Evolutionary conservation across 495 filamentous ascomycete species (phyloP).

Genomic region (Astrothelium macrocarpum): DNA sequence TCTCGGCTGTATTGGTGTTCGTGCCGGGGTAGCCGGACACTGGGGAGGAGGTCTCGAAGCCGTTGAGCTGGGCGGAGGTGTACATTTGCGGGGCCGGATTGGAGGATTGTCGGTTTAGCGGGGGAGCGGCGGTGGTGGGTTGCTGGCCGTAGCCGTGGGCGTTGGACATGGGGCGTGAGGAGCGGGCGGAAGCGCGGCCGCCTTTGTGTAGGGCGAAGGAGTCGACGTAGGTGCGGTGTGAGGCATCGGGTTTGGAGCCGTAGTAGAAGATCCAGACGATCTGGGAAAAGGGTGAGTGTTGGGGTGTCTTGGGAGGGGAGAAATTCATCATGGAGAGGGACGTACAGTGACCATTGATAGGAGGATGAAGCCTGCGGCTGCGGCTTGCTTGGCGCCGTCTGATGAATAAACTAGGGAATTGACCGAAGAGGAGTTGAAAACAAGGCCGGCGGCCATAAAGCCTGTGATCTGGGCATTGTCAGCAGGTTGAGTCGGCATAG

Average conservation of each 20-base stretch:
- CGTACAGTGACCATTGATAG: slow-evolving; percentile 87
- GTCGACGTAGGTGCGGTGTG: slow-evolving; percentile 83
- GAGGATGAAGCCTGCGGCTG: slow-evolving; percentile 89
- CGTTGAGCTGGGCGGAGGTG: slow-evolving; percentile 85
- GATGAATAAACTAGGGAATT: slow-evolving; percentile 69
- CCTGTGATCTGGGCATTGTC: slow-evolving; percentile 57
- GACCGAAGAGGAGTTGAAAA: slow-evolving; percentile 73
- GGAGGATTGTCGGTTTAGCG: slow-evolving; percentile 37
- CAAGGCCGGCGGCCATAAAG: slow-evolving; percentile 70
- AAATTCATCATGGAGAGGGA: slow-evolving; percentile 11
- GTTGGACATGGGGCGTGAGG: slow-evolving; percentile 59
- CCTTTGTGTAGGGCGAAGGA: slow-evolving; percentile 94
- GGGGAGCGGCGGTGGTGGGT: slow-evolving; percentile 62
- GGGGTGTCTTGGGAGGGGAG: slow-evolving; percentile 2
- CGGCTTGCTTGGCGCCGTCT: slow-evolving; percentile 66
- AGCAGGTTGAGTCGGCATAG: slow-evolving; percentile 18
- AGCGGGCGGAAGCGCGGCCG: slow-evolving; percentile 43
- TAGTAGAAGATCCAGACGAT: slow-evolving; percentile 99
- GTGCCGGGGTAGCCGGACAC: slow-evolving; percentile 67
- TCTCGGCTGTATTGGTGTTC: slow-evolving; percentile 11
- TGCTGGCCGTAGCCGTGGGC: slow-evolving; percentile 46
- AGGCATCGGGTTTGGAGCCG: slow-evolving; percentile 81
- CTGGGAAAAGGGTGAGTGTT: slow-evolving; percentile 36
- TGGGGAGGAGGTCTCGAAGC: slow-evolving; percentile 92
- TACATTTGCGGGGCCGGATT: slow-evolving; percentile 85